These are phyloP conservation scores for Rutstroemia sp. DNA, from an alignment of 2,329 filamentous ascomycete species.

Conservation along the genomic window DNA sequence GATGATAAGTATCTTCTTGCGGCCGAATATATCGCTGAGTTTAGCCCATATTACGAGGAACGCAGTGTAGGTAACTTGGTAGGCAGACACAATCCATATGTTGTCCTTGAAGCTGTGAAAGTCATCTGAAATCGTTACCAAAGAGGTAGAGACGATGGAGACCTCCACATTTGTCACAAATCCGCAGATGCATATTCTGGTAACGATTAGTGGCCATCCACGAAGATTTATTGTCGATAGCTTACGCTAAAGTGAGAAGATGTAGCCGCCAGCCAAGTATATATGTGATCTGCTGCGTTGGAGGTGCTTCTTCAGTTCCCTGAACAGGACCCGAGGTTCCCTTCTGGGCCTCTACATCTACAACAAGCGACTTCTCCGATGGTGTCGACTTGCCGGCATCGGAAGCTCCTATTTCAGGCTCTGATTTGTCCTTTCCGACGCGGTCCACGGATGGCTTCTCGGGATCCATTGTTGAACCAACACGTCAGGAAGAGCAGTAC, in stretches of 20 bases:
- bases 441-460: neutral
- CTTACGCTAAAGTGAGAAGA: neutral
- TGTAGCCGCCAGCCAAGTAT: neutral
- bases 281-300: neutral
- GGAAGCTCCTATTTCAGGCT: neutral
- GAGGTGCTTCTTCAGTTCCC: neutral
- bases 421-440: neutral
- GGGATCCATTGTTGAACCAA: neutral
- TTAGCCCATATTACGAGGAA: conserved; percentile 3
- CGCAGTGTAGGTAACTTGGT: neutral
- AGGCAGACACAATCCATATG: neutral
- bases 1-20: neutral
- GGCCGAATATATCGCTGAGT: neutral
- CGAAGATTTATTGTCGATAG: neutral
- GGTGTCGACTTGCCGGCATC: neutral
- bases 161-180: neutral
- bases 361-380: neutral
- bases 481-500: too few species aligned
- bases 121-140: neutral
- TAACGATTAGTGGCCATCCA: neutral
- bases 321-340: neutral
- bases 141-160: neutral
- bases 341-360: neutral
- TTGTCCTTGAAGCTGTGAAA: neutral
- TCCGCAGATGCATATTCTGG: conserved; percentile 8